Conservation (phyloP, 1,284 basidiomycete genomes). For the Ganoderma boninense region DNA sequence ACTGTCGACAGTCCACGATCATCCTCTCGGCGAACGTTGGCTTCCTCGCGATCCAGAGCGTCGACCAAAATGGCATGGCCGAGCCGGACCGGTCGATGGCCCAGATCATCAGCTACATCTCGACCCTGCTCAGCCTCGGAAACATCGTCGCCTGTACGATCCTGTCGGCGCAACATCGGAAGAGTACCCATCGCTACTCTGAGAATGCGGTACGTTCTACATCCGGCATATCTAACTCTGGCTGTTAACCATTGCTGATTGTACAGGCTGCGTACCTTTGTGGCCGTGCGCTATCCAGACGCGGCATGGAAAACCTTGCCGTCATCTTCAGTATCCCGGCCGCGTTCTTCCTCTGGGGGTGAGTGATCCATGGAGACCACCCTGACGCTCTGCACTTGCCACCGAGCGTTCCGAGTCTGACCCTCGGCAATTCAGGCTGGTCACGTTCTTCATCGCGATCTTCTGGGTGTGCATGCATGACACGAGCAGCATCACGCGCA, state of each 20-base stretch:
- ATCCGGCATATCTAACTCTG: not conserved
- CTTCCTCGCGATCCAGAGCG: constrained; percentile 49
- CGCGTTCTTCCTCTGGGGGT: constrained; percentile 42
- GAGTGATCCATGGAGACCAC: not conserved
- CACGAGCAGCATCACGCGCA: not conserved
- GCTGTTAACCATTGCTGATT: not conserved
- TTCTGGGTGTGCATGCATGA: constrained; percentile 5
- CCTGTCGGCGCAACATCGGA: constrained; percentile 35
- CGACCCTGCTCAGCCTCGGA: constrained; percentile 36
- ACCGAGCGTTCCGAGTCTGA: not conserved
- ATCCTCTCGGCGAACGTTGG: constrained; percentile 52
- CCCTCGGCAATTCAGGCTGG: not conserved
- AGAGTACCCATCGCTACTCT: constrained; percentile 16
- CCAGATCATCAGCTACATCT: constrained; percentile 40
- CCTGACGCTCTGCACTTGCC: no score
- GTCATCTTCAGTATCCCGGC: constrained; percentile 39
- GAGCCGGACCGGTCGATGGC: constrained; percentile 26
- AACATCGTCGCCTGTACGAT: constrained; percentile 37
- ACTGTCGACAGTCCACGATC: constrained; percentile 47
- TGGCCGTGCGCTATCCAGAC: constrained; percentile 11
- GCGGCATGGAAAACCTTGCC: constrained; percentile 34
- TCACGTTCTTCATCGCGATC: constrained; percentile 9
- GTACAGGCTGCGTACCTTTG: constrained; percentile 30
- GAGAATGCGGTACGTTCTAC: constrained; percentile 31
- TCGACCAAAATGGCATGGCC: constrained; percentile 29